A percentile compares a stretch with the other conserved stretches of the same genome.
These are phyloP conservation scores for Torulaspora quercuum DNA, from an alignment of 805 yeast genomes.

Conservation along the genomic window DNA sequence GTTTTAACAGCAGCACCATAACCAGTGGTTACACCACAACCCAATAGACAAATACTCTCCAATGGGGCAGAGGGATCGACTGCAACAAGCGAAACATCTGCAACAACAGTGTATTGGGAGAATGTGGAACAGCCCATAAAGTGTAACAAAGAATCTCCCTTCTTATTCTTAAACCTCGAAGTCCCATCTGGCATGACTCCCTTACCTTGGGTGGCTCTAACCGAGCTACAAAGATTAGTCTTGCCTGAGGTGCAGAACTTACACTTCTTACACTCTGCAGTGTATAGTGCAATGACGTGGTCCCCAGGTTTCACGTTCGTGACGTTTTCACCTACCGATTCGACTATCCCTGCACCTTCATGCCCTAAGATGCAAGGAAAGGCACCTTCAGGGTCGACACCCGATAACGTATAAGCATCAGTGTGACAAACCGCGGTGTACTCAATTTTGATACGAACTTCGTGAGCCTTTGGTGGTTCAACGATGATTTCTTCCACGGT, in stretches of 20 bases:
- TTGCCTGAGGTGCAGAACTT: slow-evolving; percentile 92
- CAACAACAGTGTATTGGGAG: slow-evolving; percentile 95
- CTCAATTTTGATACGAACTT: slow-evolving; percentile 84
- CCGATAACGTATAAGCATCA: slow-evolving; percentile 93
- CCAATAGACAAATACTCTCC: slow-evolving; percentile 86
- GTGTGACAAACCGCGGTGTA: slow-evolving; percentile 98
- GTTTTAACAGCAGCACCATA: slow-evolving; percentile 96
- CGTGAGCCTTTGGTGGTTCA: slow-evolving; percentile 93
- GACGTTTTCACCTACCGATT: slow-evolving; percentile 92
- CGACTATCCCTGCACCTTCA: slow-evolving; percentile 98
- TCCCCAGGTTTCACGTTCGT: slow-evolving; percentile 89
- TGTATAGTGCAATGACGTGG: slow-evolving; percentile 87
- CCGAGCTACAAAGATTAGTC: slow-evolving; percentile 93
- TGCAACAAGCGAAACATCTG: slow-evolving; percentile 94
- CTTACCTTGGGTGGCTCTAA: slow-evolving; percentile 96
- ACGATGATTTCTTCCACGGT: slow-evolving; percentile 85
- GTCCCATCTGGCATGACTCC: slow-evolving; percentile 99
- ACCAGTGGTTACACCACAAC: slow-evolving; percentile 98
- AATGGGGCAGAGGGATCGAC: slow-evolving; percentile 79
- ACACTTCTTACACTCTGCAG: slow-evolving; percentile 95
- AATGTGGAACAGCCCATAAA: slow-evolving; percentile 99
- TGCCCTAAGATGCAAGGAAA: slow-evolving; percentile 94
- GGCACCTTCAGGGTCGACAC: slow-evolving; percentile 93
- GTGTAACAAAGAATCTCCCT: slow-evolving; percentile 81
- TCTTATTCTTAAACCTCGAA: slow-evolving; percentile 70